These are phyloP conservation scores for Fragilariopsis cylindrus DNA, from an alignment of 108 stramenopile genomes.

Conservation along the genomic window DNA sequence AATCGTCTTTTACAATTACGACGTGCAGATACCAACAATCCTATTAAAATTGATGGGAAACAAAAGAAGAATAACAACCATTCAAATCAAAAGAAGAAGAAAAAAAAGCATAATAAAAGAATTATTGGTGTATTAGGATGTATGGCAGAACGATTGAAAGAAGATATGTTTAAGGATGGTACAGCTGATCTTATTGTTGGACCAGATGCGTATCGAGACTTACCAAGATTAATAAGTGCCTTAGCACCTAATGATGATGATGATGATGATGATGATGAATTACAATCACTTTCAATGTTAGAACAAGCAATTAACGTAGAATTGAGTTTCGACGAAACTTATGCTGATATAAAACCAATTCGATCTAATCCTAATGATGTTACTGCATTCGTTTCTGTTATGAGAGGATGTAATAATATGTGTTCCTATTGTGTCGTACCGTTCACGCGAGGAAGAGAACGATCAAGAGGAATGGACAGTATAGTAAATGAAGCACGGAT, in stretches of 20 bases:
- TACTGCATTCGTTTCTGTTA: conserved; percentile 94
- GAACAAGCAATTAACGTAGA: conserved; percentile 81
- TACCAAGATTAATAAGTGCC: conserved; percentile 70
- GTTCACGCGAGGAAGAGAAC: conserved; percentile 93
- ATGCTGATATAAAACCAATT: conserved; percentile 94
- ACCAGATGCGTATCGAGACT: conserved; percentile 97
- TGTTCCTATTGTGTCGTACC: conserved; percentile 97
- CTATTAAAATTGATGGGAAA: conserved; percentile 26
- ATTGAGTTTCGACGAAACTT: conserved; percentile 95
- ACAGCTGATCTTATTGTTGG: conserved; percentile 95
- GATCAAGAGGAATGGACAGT: conserved; percentile 82
- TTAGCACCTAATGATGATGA: background rate
- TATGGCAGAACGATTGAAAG: conserved; percentile 98
- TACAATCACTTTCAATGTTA: background rate
- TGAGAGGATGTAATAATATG: conserved; percentile 93
- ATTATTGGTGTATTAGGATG: conserved; percentile 98
- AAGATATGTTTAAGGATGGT: conserved; percentile 83
- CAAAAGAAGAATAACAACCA: conserved; percentile 18
- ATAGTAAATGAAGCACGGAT: conserved; percentile 84
- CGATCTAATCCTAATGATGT: conserved; percentile 36
- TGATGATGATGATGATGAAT: background rate
- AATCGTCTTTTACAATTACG: conserved; percentile 71
- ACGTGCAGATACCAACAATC: background rate
- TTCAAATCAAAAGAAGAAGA: background rate
- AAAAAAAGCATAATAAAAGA: conserved; percentile 35